Evolutionary conservation across 306 rosid genomes (phyloP), one percentile per base, ranked within the genome.

Genomic region (Argentina anserina): DNA sequence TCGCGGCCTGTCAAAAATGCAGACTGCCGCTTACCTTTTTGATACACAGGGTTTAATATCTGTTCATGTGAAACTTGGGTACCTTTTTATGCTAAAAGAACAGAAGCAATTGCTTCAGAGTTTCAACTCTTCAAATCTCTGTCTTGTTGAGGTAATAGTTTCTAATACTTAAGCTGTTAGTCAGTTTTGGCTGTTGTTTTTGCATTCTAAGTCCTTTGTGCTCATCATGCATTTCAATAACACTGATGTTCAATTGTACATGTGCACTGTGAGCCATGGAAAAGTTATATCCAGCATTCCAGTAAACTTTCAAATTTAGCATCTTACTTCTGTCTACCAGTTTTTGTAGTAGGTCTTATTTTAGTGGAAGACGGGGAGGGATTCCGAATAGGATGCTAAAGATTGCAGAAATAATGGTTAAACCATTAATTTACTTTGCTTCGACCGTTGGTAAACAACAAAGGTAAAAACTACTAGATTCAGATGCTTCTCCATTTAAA

Each of bases 1-100:
- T 37, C 37, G 59, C 73, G 71, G 73, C 65, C 46, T 52, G 71
- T 71, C 78, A 36, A 78, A 46, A 17, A n/a, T n/a, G 73, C 61
- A 74, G 68, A 39, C 76, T 79, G 74, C 80, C 65, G 65, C 63
- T 70, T 69, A 26, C 17, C 4, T 46, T 73, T 53, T 67, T 68
- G 70, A 17, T 40, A 62, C 58, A 76, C 69, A 49, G 20, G 75
- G 68, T 75, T 70, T 13, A 13, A 18, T 11, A 3, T 42, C 47
- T 50, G 31, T 62, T 69, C 23, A 45, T 37, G 41, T 37, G 21
- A 61, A 40, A 75, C 25, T 61, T 13, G n/a, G 49, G 31, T 64
- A 23, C 28, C 37, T 52, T 29, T 13, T n/a, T 47, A 14, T 34
- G 64, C 64, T 46, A 52, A 53, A 20, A 5, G 66, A 56, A 40